Evolutionary conservation across 2,329 filamentous ascomycete genomes (phyloP).

Genomic region (Rhinocladiella similis): DNA sequence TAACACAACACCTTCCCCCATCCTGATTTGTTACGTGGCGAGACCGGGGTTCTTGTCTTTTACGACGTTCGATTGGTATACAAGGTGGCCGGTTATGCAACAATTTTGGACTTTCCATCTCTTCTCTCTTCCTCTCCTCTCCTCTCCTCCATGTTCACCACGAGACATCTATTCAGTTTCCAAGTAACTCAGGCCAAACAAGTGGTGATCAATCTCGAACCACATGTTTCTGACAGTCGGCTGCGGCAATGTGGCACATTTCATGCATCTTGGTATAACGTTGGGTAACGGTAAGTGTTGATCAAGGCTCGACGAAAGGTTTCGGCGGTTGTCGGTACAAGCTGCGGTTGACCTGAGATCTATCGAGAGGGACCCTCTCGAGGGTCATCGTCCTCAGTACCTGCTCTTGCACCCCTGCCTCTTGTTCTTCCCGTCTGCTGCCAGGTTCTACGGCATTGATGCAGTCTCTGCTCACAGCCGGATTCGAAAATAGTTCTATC

Average conservation of each 20-base stretch:
- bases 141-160: no score
- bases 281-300: background rate
- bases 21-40: background rate
- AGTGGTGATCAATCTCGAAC: no score
- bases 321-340: slow-evolving; percentile 7
- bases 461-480: slow-evolving; percentile 23
- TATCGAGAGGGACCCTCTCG: background rate
- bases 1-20: background rate
- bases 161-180: no score
- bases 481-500: slow-evolving; percentile 11
- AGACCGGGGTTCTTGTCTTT: no score
- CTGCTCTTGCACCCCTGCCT: slow-evolving; percentile 9
- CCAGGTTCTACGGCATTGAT: slow-evolving; percentile 24
- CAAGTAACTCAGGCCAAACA: no score
- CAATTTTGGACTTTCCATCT: no score
- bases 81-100: no score
- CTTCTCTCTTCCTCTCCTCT: no score
- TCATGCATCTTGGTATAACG: no score
- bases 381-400: slow-evolving; percentile 9
- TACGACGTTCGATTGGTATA: background rate
- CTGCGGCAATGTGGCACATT: no score
- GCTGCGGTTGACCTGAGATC: background rate
- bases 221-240: no score
- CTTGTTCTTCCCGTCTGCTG: slow-evolving; percentile 23
- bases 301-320: background rate